Evolutionary conservation across 2,329 filamentous ascomycete species (phyloP), one percentile per base, ranked within the genome.

Genomic region (Aspergillus pseudoviridinutans): DNA sequence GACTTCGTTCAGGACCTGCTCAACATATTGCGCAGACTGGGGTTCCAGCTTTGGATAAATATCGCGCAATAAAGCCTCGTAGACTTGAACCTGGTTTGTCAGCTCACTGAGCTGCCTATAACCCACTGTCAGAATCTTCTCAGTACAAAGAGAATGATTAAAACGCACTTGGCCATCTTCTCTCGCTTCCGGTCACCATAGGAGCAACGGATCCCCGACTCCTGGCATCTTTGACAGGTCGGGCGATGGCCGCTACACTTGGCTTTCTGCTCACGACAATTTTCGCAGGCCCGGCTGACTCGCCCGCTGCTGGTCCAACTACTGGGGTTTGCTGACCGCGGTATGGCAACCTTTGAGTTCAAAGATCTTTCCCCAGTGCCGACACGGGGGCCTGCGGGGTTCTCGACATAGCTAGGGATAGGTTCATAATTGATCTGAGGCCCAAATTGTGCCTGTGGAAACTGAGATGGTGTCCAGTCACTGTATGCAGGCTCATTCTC

Each of bases 231-330:
- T 54, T 74, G 67, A 57, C 77, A 79, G 29, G 67, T 66, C 32
- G 77, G 77, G 44, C 71, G 73, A 64, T 78, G 74, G 6, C 77
- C 77, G 59, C 71, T 76, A 66, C 77, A 79, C 66, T 78, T 79
- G 55, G 75, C 76, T 64, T 79, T 79, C 53, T 77, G 71, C 46
- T 76, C 72, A 10, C 76, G 74, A 60, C 77, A 79, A 54, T 74
- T 74, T 61, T 79, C 76, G 56, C 77, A 79, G 4, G 77, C 76
- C 35, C 68, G 70, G 56, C 71, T 71, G 44, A 73, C 71, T 32
- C 72, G 70, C 53, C 69, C 69, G 28, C 64, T 68, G 51, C 53
- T 68, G 46, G 63, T 66, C 59, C 60, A 65, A 53, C 44, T 62
- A 57, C 55, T 63, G 25, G 66, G 44, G 32, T 61, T 64, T 9